A percentile compares a stretch with the other conserved stretches of the same genome.
These are phyloP conservation scores for Monosporascus sp. DNA, from an alignment of 2,329 filamentous ascomycete genomes.

Conservation along the genomic window DNA sequence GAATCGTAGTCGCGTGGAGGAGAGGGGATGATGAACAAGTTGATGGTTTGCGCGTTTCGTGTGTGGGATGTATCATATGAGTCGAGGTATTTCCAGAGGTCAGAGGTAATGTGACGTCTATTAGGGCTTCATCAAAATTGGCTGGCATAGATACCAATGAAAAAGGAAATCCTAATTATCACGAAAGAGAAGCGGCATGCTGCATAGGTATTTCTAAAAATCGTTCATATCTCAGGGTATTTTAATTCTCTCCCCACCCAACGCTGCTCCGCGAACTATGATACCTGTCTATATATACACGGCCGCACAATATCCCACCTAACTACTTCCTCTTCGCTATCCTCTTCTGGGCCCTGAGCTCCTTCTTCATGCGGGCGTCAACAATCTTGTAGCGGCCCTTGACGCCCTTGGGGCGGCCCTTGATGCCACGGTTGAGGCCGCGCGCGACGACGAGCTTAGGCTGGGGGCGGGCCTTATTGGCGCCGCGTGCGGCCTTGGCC, in stretches of 20 bases:
- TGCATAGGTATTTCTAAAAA: no score
- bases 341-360: slow-evolving; percentile 81
- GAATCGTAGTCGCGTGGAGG: no score
- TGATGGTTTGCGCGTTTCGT: no score
- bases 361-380: slow-evolving; percentile 93
- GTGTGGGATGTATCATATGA: no score
- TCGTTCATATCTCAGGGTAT: not conserved
- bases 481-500: slow-evolving; percentile 60
- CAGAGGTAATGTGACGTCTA: no score
- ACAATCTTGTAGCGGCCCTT: slow-evolving; percentile 98
- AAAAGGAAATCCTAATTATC: no score
- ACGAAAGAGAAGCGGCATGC: no score
- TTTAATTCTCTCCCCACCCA: slow-evolving; percentile 17
- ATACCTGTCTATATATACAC: no score
- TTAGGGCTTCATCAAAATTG: no score
- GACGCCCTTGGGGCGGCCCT: slow-evolving; percentile 81
- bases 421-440: slow-evolving; percentile 77
- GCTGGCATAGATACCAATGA: no score
- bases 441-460: slow-evolving; percentile 86
- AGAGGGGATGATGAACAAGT: no score
- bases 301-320: not conserved
- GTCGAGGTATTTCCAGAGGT: no score
- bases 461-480: slow-evolving; percentile 78
- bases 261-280: not conserved
- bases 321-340: slow-evolving; percentile 63